Conservation (phyloP, 208 protist species). For the Leishmania mexicana region DNA sequence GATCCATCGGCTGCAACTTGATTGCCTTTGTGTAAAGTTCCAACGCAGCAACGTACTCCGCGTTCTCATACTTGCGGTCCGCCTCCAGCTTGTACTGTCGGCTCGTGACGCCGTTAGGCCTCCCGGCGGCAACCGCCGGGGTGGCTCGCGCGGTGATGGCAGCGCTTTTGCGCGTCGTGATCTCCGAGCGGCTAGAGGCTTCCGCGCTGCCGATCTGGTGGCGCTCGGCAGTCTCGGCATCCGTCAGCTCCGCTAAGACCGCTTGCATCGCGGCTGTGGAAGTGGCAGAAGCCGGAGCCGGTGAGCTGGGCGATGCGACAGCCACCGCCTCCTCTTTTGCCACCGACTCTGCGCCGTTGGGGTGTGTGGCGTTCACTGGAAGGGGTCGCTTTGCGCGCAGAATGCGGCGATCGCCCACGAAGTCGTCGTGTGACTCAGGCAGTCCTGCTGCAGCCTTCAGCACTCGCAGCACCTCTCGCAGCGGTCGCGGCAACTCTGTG, state of each 20-base stretch:
- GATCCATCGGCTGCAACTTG: conserved; percentile 62
- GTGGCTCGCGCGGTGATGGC: neutral
- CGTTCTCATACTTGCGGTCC: conserved; percentile 86
- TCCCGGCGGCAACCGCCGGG: neutral
- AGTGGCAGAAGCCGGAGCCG: neutral
- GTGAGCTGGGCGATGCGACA: neutral
- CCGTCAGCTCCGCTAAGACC: conserved; percentile 27
- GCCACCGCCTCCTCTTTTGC: conserved; percentile 12
- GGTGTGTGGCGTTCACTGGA: neutral
- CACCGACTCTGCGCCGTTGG: neutral
- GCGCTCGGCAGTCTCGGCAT: conserved; percentile 46
- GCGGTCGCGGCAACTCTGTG: conserved; percentile 40
- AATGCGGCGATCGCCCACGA: conserved; percentile 17
- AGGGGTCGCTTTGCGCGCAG: conserved; percentile 18
- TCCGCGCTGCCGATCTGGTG: conserved; percentile 21
- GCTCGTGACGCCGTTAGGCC: conserved; percentile 30
- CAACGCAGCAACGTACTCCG: conserved; percentile 80
- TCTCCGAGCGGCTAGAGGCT: neutral
- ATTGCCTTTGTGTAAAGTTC: conserved; percentile 90
- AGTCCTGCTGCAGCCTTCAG: conserved; percentile 19
- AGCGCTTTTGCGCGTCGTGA: conserved; percentile 3
- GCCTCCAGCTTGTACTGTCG: conserved; percentile 76
- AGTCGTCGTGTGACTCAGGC: conserved; percentile 11
- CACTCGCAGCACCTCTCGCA: conserved; percentile 26
- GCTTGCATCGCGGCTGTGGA: neutral